Percentiles rank a stretch among this genome's conserved stretches.
phyloP scores from a whole-genome alignment of 2,329 filamentous ascomycete genomes.

The Xylaria sp. region DNA sequence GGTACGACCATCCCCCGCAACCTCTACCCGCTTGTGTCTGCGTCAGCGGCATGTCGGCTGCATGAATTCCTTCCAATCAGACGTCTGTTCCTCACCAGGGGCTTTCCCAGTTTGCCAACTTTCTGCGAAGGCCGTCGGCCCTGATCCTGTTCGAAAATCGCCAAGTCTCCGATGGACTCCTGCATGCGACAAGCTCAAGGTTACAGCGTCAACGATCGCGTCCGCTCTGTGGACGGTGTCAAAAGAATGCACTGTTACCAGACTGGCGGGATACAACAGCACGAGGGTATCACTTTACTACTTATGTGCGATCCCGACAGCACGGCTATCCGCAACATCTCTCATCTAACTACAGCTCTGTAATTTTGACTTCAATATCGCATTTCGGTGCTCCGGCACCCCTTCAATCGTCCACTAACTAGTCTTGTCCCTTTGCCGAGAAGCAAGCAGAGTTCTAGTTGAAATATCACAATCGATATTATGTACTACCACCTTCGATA shows the following conservation, averaged over 20 bases:
- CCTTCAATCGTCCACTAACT: no score
- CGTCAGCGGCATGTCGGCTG: neutral
- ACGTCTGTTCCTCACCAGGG: neutral
- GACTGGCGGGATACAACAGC: neutral
- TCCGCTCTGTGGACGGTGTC: neutral
- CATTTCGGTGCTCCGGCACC: no score
- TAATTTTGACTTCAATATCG: neutral
- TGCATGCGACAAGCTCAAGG: neutral
- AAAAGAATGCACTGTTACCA: neutral
- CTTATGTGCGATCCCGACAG: no score
- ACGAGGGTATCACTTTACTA: no score
- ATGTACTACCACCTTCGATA: neutral
- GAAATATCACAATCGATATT: neutral
- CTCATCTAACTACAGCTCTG: neutral
- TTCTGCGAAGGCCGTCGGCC: neutral
- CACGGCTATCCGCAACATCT: neutral
- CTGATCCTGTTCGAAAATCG: no score
- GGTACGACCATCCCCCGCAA: no score
- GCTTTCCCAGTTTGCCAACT: slow-evolving; percentile 24
- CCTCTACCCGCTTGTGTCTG: no score
- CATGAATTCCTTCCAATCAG: neutral
- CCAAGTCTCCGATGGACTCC: neutral
- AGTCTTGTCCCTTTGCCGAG: no score
- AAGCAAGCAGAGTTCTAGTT: no score
- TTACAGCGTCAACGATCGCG: neutral